phyloP scores from a whole-genome alignment of 352 stramenopile species.

The Phytophthora boehmeriae region DNA sequence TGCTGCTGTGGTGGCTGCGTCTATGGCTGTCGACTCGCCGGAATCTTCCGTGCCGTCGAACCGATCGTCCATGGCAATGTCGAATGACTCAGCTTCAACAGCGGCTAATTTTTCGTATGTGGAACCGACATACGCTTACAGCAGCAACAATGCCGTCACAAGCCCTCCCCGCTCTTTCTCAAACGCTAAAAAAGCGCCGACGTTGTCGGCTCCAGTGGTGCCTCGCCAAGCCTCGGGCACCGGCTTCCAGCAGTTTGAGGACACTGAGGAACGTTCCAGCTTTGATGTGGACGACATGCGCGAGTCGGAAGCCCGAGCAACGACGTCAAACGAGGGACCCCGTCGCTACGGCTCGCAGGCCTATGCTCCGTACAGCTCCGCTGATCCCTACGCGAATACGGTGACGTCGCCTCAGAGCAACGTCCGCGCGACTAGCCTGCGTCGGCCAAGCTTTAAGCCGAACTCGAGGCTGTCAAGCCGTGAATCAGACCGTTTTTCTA shows the following conservation, averaged over 20 bases:
- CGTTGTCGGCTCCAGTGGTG: constrained; percentile 45
- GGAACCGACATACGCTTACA: constrained; percentile 32
- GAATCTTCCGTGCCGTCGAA: constrained; percentile 13
- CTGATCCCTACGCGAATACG: constrained; percentile 43
- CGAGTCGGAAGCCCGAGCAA: constrained; percentile 54
- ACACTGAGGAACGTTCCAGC: constrained; percentile 66
- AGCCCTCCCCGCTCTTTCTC: constrained; percentile 30
- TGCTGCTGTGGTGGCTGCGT: constrained; percentile 36
- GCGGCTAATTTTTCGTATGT: constrained; percentile 19
- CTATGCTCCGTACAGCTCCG: constrained; percentile 29
- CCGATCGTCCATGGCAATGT: constrained; percentile 24
- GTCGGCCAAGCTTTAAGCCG: constrained; percentile 37
- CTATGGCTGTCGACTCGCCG: constrained; percentile 25
- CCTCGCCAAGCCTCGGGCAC: constrained; percentile 27
- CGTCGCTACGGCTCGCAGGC: constrained; percentile 23
- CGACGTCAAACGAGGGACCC: constrained; percentile 17
- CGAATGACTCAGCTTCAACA: constrained; percentile 18
- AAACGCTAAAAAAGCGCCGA: constrained; percentile 33
- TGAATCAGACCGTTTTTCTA: constrained; percentile 26
- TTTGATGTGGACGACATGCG: constrained; percentile 88
- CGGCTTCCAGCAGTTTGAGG: constrained; percentile 37
- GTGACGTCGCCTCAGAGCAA: constrained; percentile 83
- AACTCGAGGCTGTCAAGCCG: constrained; percentile 40
- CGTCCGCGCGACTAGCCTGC: constrained; percentile 69
- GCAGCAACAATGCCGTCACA: constrained; percentile 31